Evolutionary conservation across 2,329 filamentous ascomycete species (phyloP).

Genomic region (Monilinia polystroma): DNA sequence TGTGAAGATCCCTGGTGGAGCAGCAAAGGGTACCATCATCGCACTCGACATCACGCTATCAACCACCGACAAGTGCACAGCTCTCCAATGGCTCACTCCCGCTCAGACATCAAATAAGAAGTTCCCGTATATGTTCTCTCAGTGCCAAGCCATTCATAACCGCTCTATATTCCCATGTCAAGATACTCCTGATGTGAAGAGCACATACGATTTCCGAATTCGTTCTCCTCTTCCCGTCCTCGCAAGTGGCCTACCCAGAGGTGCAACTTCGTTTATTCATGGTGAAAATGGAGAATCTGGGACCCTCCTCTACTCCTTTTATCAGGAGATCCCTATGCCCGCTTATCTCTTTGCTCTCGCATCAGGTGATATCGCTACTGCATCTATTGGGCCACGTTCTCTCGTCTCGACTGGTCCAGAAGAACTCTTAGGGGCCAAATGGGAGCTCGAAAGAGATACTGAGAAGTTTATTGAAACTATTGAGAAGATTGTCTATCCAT

Average conservation of each 20-base stretch:
- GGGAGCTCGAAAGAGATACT: constrained; percentile 88
- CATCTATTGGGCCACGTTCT: constrained; percentile 82
- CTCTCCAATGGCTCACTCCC: constrained; percentile 91
- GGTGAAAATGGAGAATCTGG: constrained; percentile 52
- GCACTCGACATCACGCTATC: constrained; percentile 65
- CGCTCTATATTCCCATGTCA: constrained; percentile 94
- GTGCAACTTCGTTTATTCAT: constrained; percentile 51
- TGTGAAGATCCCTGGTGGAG: constrained; percentile 58
- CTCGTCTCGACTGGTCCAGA: constrained; percentile 85
- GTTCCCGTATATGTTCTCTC: constrained; percentile 96
- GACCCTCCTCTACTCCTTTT: constrained; percentile 73
- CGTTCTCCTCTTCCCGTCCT: constrained; percentile 86
- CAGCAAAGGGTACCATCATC: constrained; percentile 52
- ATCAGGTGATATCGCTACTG: constrained; percentile 77
- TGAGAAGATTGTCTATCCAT: constrained; percentile 79
- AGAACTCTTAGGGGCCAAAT: constrained; percentile 78
- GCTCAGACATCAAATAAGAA: constrained; percentile 94
- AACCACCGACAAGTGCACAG: constrained; percentile 86
- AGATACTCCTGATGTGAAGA: constrained; percentile 96
- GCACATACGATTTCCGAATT: constrained; percentile 88
- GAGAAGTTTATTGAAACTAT: constrained; percentile 88
- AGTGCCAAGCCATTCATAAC: constrained; percentile 95
- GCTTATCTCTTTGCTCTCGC: constrained; percentile 94
- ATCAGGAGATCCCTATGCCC: constrained; percentile 89
- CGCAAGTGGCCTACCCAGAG: constrained; percentile 72